A percentile compares a stretch with the other conserved stretches of the same genome.
phyloP scores from a whole-genome alignment of 495 filamentous ascomycete species.

The Beverwykella pulmonaria region DNA sequence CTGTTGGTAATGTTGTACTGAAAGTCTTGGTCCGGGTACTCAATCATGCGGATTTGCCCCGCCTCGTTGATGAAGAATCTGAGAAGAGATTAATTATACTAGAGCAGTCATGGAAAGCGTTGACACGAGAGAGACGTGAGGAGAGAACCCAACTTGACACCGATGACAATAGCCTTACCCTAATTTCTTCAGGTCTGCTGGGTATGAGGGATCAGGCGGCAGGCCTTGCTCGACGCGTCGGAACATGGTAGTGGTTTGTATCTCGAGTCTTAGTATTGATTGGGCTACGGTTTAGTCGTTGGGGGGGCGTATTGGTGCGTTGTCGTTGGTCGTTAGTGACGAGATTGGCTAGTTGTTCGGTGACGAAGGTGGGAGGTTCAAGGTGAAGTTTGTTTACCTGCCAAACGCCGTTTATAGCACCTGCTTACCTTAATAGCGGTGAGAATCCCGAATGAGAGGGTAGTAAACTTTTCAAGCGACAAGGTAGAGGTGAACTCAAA shows the following conservation, averaged over 20 bases:
- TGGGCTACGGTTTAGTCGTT: neutral
- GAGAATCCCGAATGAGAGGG: neutral
- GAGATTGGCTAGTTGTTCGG: too few relatives aligned
- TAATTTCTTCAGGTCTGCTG: slow-evolving; percentile 62
- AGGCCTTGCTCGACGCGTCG: slow-evolving; percentile 63
- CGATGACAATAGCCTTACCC: slow-evolving; percentile 57
- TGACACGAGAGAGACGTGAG: neutral
- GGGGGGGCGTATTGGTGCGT: too few relatives aligned
- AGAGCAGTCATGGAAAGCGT: neutral
- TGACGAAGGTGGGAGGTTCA: neutral
- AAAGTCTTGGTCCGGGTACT: slow-evolving; percentile 67
- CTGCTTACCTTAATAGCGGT: neutral
- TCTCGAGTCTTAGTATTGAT: neutral
- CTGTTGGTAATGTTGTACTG: slow-evolving; percentile 72
- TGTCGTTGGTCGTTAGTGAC: too few relatives aligned
- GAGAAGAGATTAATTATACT: slow-evolving; percentile 1
- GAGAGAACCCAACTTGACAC: too few relatives aligned
- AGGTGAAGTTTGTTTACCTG: slow-evolving; percentile 1
- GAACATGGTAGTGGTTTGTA: slow-evolving; percentile 60
- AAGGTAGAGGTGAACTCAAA: too few relatives aligned
- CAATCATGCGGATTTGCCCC: slow-evolving; percentile 70
- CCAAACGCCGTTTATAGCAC: neutral
- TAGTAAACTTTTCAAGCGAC: neutral
- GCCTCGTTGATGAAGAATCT: slow-evolving; percentile 54
- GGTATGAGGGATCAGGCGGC: slow-evolving; percentile 69